Evolutionary conservation across 495 filamentous ascomycete species (phyloP).

Genomic region (Lepraria neglecta): DNA sequence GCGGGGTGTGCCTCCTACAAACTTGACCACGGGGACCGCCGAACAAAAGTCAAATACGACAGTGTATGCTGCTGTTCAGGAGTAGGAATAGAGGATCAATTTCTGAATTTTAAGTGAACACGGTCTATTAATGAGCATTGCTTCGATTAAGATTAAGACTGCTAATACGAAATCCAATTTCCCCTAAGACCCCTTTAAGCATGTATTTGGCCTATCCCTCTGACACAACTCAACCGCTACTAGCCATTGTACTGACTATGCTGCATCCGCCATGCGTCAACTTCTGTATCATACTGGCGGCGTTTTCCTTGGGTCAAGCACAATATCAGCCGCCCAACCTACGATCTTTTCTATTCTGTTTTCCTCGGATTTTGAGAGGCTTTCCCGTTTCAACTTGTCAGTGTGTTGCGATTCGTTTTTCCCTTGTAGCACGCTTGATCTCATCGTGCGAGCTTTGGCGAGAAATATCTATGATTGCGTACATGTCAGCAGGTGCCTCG

Average conservation of each 20-base stretch:
- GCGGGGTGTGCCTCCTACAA: too few species aligned
- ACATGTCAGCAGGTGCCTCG: conserved; percentile 4
- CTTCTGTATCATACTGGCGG: conserved; percentile 10
- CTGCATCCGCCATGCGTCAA: background rate
- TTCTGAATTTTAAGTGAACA: too few species aligned
- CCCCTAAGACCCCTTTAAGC: too few species aligned
- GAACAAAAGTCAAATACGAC: too few species aligned
- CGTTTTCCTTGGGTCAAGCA: conserved; percentile 11
- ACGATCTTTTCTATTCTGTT: conserved; percentile 14
- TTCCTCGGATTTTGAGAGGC: conserved; percentile 2
- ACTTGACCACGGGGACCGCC: too few species aligned
- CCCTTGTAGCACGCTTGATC: conserved; percentile 6
- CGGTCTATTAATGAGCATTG: too few species aligned
- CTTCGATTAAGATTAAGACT: too few species aligned
- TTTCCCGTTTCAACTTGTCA: conserved; percentile 10
- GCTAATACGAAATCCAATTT: too few species aligned
- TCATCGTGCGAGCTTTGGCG: conserved; percentile 9
- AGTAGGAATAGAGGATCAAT: too few species aligned
- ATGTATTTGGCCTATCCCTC: too few species aligned
- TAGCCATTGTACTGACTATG: background rate
- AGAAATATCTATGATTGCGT: conserved; percentile 5
- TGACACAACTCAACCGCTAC: too few species aligned
- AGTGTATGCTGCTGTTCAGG: too few species aligned
- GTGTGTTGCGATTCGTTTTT: conserved; percentile 4
- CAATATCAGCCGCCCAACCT: conserved; percentile 15